Evolutionary conservation across 139 green algal genomes (phyloP), one percentile per base, ranked within the genome.

Genomic region (Chlamydomonas sp.): DNA sequence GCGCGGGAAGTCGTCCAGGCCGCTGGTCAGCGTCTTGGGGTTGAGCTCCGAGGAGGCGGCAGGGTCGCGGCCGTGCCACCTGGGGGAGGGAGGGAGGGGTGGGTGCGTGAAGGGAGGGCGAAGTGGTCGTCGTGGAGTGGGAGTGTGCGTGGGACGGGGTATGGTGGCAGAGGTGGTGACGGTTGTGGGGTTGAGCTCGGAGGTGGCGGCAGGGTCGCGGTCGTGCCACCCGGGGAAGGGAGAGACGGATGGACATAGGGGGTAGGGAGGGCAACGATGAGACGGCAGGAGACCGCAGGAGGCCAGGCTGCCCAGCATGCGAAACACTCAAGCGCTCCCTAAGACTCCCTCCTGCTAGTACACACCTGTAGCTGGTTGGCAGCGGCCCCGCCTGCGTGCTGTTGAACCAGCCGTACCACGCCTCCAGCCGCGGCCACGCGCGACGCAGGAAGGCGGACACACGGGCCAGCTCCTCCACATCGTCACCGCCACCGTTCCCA

Each of bases 111-210:
- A 17, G 6, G 59, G 15, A 59, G 8, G 59, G 63, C 1, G 63
- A 20, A 14, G 77, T 20, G 63, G 75, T n/a, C n/a, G n/a, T n/a
- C n/a, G n/a, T n/a, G n/a, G n/a, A n/a, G n/a, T n/a, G n/a, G n/a
- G n/a, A n/a, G n/a, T n/a, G n/a, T n/a, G n/a, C n/a, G n/a, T n/a
- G n/a, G n/a, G n/a, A n/a, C n/a, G n/a, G n/a, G n/a, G n/a, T n/a
- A n/a, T n/a, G n/a, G n/a, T n/a, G n/a, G n/a, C n/a, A n/a, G n/a
- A n/a, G n/a, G n/a, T 97, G 4, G 96, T 96, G 2, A 99, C 92
- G 1, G 96, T 98, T 85, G 98, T 98, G 62, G 97, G 97, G 89
- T 99, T 99, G 59, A 99, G 95, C 92, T 99, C 96, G 7, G 49
- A 17, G 2, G 78, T 31, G 5, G 91, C 94, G 57, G 14, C 63